Base-by-base conservation (phyloP, 768 basidiomycete genomes). In the Tulasnella sp. region DNA sequence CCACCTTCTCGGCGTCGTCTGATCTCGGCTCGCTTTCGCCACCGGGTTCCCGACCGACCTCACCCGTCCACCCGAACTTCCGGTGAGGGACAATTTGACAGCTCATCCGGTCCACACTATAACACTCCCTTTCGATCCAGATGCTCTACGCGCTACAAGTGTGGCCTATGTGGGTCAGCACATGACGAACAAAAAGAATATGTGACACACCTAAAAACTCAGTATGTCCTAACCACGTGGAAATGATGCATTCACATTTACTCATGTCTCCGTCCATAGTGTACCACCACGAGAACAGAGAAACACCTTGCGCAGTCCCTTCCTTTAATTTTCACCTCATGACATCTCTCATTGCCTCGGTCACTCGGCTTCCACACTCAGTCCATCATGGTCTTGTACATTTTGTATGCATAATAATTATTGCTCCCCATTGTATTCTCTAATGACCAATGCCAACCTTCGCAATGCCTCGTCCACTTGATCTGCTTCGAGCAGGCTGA, bases 401-500 rank as follows among this genome's bases (percentile, higher is more conserved):
- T n/a, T 21, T n/a, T 32, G 17, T 34, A 21, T 34, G 49, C 29
- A 51, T 35, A 29, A 37, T 17, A 39, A 12, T 39, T 51, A 27
- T 11, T 32, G 25, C 49, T 57, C 54, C 17, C 15, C 54, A 48
- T 57, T 57, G 41, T 57, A 57, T 19, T 57, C 54, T 45, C 25
- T 57, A 31, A 57, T 43, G 7, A 58, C 57, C 45, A 51, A 49
- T 37, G 46, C 57, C 32, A 50, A 39, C 34, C 57, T 50, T 15
- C 57, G 21, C 34, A 58, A 55, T 37, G 48, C 57, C 39, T 58
- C 57, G 41, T 58, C 46, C 25, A 50, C 57, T 11, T 57, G 23
- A 11, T 57, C 42, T 14, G 41, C 41, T 21, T 32, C 45, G 29
- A 79, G 71, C 58, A 86, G 67, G 65, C 86, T 87, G 70, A 94